Evolutionary conservation across 257 asterid genomes (phyloP).

Genomic region (Marsdenia floribunda): DNA sequence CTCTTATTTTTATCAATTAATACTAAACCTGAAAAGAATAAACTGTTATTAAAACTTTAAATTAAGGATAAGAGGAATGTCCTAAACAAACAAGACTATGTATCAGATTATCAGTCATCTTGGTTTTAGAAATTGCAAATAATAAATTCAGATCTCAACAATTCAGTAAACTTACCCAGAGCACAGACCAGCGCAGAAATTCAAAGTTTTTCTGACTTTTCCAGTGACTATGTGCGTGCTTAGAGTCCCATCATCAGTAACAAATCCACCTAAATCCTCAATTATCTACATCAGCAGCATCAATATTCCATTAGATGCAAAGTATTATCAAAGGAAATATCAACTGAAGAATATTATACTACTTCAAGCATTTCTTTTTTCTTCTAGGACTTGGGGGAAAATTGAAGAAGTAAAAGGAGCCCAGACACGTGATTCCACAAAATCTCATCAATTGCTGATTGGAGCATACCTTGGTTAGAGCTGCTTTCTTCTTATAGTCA

Average conservation of each 20-base stretch:
- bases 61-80: not conserved
- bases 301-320: constrained; percentile 9
- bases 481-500: constrained; percentile 61
- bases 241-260: constrained; percentile 63
- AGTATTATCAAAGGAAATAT: constrained; percentile 3
- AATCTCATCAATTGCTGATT: not conserved
- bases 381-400: not conserved
- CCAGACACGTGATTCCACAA: not conserved
- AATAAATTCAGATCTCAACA: not conserved
- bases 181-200: constrained; percentile 88
- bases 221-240: constrained; percentile 86
- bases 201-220: constrained; percentile 68
- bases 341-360: not conserved
- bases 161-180: constrained; percentile 64
- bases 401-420: not conserved
- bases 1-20: not conserved
- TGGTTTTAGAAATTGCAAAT: not conserved
- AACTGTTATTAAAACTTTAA: not conserved
- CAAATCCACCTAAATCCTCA: constrained; percentile 77
- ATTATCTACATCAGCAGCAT: constrained; percentile 51
- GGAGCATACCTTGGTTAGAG: constrained; percentile 60
- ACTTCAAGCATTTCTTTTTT: not conserved
- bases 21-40: not conserved
- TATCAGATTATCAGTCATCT: not conserved
- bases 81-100: not conserved